Base-by-base conservation (phyloP, 495 filamentous ascomycete species). In the Penicillium pulvis region DNA sequence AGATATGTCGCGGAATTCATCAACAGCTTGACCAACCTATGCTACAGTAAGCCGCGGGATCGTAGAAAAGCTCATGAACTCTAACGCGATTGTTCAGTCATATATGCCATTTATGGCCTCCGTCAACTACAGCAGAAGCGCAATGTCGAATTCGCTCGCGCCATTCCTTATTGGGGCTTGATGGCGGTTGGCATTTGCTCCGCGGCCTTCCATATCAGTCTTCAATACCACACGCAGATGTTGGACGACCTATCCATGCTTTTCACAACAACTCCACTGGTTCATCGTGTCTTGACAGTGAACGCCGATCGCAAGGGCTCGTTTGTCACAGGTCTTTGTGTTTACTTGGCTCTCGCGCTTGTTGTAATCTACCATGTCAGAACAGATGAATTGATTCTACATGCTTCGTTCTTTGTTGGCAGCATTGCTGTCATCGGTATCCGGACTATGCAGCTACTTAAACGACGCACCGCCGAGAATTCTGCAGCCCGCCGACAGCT, bases 211-310 rank as follows among this genome's bases (percentile, higher is more conserved):
- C 85, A 87, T 60, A 67, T 77, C 8, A 76, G 76, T 2, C 60
- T 85, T 12, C 80, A 79, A 49, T 83, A 84, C 51, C 73, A 80
- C 51, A 77, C 78, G 7, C 81, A 85, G 60, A 84, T 83, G 78
- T 70, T 63, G 58, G 73, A 76, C 54, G 83, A 85, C 53, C 68
- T 85, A 31, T 79, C 81, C n/a, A 87, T 87, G 83, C 75, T 81
- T 45, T 64, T 83, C 8, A 74, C 83, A 6, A 77, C 75, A 2
- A 79, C 76, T 52, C 71, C 78, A 8, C 70, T 85, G 26, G 65
- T 85, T 1, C 79, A 85, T 31, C 78, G 78, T 31, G 61, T 81
- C n/a, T 71, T 78, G 36, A 79, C 81, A 3, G 77, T 75, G 50
- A 62, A 76, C 47, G 62, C 70, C 9, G 61, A 68, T 10, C 61